Evolutionary conservation across 2,329 filamentous ascomycete species (phyloP).

Genomic region (Paraconiothyrium brasiliense): DNA sequence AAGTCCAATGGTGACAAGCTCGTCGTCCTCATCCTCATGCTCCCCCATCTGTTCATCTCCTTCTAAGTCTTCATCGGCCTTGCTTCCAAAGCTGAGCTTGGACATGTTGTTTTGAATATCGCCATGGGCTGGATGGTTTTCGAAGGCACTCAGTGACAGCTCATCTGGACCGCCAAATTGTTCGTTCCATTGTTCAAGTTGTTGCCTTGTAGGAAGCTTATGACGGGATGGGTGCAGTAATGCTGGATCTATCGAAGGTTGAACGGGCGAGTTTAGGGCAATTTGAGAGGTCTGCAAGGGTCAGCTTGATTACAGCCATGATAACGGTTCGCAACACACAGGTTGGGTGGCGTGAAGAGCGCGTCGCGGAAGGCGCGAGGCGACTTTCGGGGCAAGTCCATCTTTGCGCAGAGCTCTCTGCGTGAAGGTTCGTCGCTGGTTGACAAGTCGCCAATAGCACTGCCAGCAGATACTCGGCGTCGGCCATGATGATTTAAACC

Average conservation of each 20-base stretch:
- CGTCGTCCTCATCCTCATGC: conserved; percentile 38
- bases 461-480: conserved; percentile 32
- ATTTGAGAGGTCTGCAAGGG: conserved; percentile 26
- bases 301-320: conserved; percentile 20
- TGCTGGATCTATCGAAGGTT: conserved; percentile 23
- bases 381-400: conserved; percentile 21
- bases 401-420: conserved; percentile 14
- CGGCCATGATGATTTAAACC: conserved; percentile 16
- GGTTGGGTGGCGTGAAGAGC: conserved; percentile 31
- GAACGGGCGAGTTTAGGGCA: conserved; percentile 14
- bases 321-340: conserved; percentile 23
- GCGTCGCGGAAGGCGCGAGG: conserved; percentile 25
- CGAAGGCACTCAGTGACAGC: conserved; percentile 42
- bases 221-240: conserved; percentile 23
- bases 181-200: conserved; percentile 55
- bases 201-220: conserved; percentile 35
- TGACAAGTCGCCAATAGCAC: conserved; percentile 36
- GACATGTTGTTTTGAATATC: conserved; percentile 38
- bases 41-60: conserved; percentile 31
- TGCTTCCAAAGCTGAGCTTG: conserved; percentile 31
- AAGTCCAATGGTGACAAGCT: conserved; percentile 46
- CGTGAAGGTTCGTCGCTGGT: conserved; percentile 12
- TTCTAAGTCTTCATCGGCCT: conserved; percentile 35
- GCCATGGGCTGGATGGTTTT: conserved; percentile 36
- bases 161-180: conserved; percentile 47